Evolutionary conservation across 805 yeast species (phyloP).

Genomic region (Cyberlindnera saturnus): DNA sequence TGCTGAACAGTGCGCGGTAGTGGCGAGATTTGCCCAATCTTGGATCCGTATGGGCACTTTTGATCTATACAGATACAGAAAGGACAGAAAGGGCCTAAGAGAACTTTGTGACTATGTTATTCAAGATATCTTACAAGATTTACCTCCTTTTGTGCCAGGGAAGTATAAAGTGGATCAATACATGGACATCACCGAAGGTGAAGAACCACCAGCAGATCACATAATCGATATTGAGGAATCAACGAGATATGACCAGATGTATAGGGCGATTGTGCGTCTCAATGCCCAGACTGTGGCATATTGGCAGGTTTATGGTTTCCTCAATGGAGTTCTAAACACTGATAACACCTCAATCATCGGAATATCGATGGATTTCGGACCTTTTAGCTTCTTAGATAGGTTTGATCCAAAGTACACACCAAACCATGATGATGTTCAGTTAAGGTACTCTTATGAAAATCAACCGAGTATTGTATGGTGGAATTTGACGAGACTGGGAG

Average conservation of each 20-base stretch:
- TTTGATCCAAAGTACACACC: slow-evolving; percentile 82
- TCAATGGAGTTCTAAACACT: slow-evolving; percentile 92
- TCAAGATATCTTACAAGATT: slow-evolving; percentile 44
- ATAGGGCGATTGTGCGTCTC: slow-evolving; percentile 59
- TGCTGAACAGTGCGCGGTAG: slow-evolving; percentile 79
- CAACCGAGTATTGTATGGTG: slow-evolving; percentile 89
- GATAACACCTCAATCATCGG: slow-evolving; percentile 93
- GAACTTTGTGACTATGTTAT: slow-evolving; percentile 69
- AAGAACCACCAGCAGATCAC: slow-evolving; percentile 3
- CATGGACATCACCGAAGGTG: slow-evolving; percentile 20
- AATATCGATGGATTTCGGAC: slow-evolving; percentile 87
- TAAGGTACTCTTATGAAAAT: slow-evolving; percentile 74
- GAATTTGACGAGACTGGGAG: slow-evolving; percentile 83
- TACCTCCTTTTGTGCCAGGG: slow-evolving; percentile 25
- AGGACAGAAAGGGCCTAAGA: slow-evolving; percentile 58
- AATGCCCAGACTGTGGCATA: slow-evolving; percentile 75
- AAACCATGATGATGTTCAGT: slow-evolving; percentile 74
- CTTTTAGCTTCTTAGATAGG: slow-evolving; percentile 84
- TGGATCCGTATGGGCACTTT: slow-evolving; percentile 91
- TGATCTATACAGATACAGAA: slow-evolving; percentile 72
- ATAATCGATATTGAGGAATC: slow-evolving; percentile 28
- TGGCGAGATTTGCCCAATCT: slow-evolving; percentile 72
- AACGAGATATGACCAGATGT: slow-evolving; percentile 65
- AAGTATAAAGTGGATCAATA: slow-evolving; percentile 16
- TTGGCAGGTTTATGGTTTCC: slow-evolving; percentile 89